phyloP scores from a whole-genome alignment of 352 stramenopile genomes.

The Pythium aquatile region DNA sequence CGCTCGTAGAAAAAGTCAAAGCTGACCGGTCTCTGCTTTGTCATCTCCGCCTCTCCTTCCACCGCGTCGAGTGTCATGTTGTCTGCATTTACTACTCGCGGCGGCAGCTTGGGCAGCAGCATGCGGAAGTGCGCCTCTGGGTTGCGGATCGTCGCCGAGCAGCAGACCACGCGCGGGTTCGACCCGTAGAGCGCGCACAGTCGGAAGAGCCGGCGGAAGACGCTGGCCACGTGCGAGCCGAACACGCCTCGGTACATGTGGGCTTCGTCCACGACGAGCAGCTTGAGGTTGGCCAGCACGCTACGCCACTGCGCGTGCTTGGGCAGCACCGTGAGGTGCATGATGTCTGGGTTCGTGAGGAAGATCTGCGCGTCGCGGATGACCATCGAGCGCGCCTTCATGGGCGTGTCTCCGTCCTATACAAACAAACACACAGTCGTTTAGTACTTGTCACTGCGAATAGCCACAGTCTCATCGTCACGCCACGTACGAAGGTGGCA shows the following conservation, averaged over 20 bases:
- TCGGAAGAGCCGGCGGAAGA: conserved; percentile 90
- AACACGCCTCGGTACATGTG: conserved; percentile 95
- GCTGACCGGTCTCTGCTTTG: conserved; percentile 26
- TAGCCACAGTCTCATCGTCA: conserved; percentile 2
- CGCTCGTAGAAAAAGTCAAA: conserved; percentile 68
- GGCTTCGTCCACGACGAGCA: conserved; percentile 84
- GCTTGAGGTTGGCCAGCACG: conserved; percentile 87
- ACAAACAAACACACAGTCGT: not conserved
- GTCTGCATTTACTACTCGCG: conserved; percentile 1
- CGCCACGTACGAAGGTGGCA: conserved; percentile 62
- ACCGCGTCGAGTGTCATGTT: not conserved
- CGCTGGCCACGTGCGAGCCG: conserved; percentile 78
- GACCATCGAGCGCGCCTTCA: conserved; percentile 85
- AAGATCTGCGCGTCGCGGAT: conserved; percentile 91
- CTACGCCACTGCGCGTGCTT: conserved; percentile 89
- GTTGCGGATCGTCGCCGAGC: conserved; percentile 96
- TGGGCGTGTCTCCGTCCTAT: conserved; percentile 94
- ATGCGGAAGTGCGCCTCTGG: conserved; percentile 90
- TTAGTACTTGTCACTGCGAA: not conserved
- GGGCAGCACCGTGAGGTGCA: conserved; percentile 96
- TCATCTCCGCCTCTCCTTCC: not conserved
- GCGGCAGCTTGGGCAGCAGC: conserved; percentile 79
- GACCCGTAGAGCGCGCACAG: conserved; percentile 82
- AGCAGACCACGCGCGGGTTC: conserved; percentile 91
- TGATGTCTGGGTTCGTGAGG: conserved; percentile 98